A percentile compares a stretch with the other conserved stretches of the same genome.
These are phyloP conservation scores for Leccinum barrowsii DNA, from an alignment of 768 basidiomycete species.

Conservation along the genomic window DNA sequence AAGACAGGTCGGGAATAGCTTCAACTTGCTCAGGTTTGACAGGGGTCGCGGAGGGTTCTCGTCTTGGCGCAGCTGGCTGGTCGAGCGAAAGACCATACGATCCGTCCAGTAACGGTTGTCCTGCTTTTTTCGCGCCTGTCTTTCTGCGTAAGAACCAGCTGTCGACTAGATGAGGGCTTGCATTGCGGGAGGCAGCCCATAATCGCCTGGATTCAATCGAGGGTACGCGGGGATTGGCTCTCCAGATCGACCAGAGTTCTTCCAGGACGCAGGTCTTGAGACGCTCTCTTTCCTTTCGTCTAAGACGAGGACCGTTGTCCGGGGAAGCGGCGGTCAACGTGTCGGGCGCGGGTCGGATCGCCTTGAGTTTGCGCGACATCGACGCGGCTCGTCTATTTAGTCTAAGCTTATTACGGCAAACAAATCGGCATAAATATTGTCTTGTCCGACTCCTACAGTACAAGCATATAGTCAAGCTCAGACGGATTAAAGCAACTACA, in stretches of 20 bases:
- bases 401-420: too few species aligned
- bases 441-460: too few species aligned
- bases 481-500: too few species aligned
- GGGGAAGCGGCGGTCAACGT: not conserved
- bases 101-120: constrained; percentile 16
- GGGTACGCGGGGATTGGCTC: constrained; percentile 26
- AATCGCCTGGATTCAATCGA: constrained; percentile 24
- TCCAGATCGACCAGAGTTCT: constrained; percentile 32
- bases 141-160: constrained; percentile 29
- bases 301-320: not conserved
- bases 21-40: constrained; percentile 1
- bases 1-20: constrained; percentile 7
- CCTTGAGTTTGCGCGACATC: constrained; percentile 14
- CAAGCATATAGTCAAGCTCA: too few species aligned
- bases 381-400: not conserved
- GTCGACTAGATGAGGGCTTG: constrained; percentile 17
- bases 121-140: constrained; percentile 21
- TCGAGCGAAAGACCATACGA: constrained; percentile 22
- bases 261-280: constrained; percentile 11
- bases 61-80: constrained; percentile 1
- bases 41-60: constrained; percentile 8
- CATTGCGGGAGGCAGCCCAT: constrained; percentile 25
- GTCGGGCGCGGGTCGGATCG: not conserved
- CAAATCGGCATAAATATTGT: too few species aligned
- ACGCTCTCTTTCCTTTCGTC: constrained; percentile 8